Evolutionary conservation across 495 filamentous ascomycete genomes (phyloP).

Genomic region (Aspergillus funiculosus): DNA sequence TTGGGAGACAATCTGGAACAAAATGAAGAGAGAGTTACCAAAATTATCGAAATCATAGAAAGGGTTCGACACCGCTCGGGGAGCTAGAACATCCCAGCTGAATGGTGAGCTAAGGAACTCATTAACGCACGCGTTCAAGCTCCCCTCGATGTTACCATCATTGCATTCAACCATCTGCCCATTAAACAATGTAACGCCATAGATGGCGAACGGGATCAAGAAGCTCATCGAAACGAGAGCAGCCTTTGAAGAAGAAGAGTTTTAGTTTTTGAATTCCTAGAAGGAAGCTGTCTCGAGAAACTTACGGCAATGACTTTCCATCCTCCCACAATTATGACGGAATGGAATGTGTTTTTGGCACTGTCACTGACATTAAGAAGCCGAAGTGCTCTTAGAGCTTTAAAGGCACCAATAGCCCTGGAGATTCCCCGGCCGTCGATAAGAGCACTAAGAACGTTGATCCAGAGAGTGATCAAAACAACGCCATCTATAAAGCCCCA

Average conservation of each 20-base stretch:
- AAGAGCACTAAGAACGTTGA: constrained; percentile 81
- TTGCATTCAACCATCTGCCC: constrained; percentile 79
- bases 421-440: constrained; percentile 74
- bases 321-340: constrained; percentile 85
- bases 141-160: constrained; percentile 52
- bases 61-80: constrained; percentile 70
- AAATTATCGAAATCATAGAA: constrained; percentile 96
- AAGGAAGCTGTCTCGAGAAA: constrained; percentile 6
- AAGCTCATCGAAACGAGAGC: constrained; percentile 92
- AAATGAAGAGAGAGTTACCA: constrained; percentile 81
- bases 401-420: constrained; percentile 90
- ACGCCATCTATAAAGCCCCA: constrained; percentile 97
- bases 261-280: background rate
- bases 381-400: constrained; percentile 88
- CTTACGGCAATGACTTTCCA: constrained; percentile 75
- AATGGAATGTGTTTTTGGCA: constrained; percentile 93
- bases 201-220: constrained; percentile 93
- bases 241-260: constrained; percentile 45
- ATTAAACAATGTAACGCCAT: constrained; percentile 86
- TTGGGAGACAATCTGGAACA: constrained; percentile 98
- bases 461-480: constrained; percentile 91
- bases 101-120: constrained; percentile 75
- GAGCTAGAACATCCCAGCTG: constrained; percentile 77
- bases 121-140: constrained; percentile 63
- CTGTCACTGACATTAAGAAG: constrained; percentile 95